Conservation (phyloP, 2,329 filamentous ascomycete species). For the Fonsecaea monophora region DNA sequence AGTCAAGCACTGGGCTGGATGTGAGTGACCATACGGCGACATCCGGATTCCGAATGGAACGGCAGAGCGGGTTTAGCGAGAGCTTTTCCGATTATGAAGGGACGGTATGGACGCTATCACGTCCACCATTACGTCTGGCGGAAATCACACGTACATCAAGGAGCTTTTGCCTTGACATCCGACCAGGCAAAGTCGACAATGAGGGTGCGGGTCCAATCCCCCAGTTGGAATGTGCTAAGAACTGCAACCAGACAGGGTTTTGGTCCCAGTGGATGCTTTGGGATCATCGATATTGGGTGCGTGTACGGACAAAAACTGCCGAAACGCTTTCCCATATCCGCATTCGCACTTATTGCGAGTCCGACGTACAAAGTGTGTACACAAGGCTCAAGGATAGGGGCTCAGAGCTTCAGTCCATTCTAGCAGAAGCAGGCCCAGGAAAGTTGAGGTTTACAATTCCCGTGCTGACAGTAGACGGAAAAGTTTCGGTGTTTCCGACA, state of each 20-base stretch:
- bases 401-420: conserved; percentile 18
- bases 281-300: conserved; percentile 38
- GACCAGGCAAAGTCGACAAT: background rate
- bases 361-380: conserved; percentile 22
- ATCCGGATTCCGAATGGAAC: background rate
- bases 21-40: background rate
- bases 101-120: conserved; percentile 26
- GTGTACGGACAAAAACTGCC: conserved; percentile 22
- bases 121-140: conserved; percentile 29
- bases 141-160: conserved; percentile 23
- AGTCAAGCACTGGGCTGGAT: background rate
- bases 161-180: conserved; percentile 1
- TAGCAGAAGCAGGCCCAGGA: conserved; percentile 32
- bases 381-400: conserved; percentile 7
- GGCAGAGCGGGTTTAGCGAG: background rate
- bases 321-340: conserved; percentile 17
- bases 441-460: conserved; percentile 37
- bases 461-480: conserved; percentile 25
- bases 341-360: conserved; percentile 29
- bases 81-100: background rate
- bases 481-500: conserved; percentile 36
- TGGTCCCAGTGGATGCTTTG: conserved; percentile 35
- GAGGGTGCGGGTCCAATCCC: background rate
- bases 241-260: background rate
- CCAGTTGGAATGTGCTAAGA: background rate